A percentile compares a stretch with the other conserved stretches of the same genome.
phyloP scores from a whole-genome alignment of 2,329 filamentous ascomycete species.

The Corinectria fuckeliana region DNA sequence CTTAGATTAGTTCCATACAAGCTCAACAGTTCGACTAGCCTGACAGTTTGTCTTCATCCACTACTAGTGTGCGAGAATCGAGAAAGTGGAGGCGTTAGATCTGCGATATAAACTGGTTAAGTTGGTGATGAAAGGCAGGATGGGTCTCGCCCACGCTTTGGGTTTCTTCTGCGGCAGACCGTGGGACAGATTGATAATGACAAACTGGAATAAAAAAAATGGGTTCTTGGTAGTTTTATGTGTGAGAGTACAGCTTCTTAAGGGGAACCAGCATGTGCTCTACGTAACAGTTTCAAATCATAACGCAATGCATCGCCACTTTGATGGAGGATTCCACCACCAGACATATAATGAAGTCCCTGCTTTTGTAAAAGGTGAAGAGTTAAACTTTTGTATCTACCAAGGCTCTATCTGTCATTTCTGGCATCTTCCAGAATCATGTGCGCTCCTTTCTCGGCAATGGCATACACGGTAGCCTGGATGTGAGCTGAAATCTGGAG shows the following conservation, averaged over 20 bases:
- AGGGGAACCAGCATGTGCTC: too few relatives aligned
- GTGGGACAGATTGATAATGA: neutral
- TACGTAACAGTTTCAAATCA: too few relatives aligned
- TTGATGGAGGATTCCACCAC: too few relatives aligned
- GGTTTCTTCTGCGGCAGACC: neutral
- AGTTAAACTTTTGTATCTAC: neutral
- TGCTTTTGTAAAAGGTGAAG: too few relatives aligned
- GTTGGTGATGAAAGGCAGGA: neutral
- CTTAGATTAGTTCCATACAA: neutral
- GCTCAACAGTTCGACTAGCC: neutral
- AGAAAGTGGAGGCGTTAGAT: neutral
- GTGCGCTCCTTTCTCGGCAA: conserved; percentile 42
- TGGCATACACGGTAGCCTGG: conserved; percentile 45
- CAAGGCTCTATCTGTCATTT: neutral
- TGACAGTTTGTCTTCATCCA: neutral
- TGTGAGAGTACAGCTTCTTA: too few relatives aligned
- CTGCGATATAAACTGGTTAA: neutral
- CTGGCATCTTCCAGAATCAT: conserved; percentile 33
- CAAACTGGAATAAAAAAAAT: too few relatives aligned
- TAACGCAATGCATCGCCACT: too few relatives aligned
- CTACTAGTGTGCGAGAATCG: neutral
- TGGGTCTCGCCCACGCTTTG: neutral
- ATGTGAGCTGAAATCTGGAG: conserved; percentile 40
- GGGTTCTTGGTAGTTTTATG: too few relatives aligned
- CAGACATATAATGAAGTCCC: too few relatives aligned